phyloP scores from a whole-genome alignment of 441 rosid genomes.

The Gossypium lobatum region DNA sequence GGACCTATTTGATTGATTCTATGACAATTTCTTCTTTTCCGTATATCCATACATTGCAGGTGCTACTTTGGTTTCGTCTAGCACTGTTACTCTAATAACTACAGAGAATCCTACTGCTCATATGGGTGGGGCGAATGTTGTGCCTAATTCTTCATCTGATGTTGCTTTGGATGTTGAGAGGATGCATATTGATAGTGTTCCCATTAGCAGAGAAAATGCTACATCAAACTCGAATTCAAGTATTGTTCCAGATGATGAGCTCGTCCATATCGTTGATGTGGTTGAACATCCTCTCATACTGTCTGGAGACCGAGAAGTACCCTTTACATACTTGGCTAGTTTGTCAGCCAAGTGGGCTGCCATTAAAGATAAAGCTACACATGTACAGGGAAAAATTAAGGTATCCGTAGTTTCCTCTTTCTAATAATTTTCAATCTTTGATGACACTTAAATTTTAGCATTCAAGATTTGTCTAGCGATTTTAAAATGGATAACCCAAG shows the following conservation, averaged over 20 bases:
- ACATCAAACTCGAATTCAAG: slow-evolving; percentile 26
- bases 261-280: slow-evolving; percentile 37
- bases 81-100: slow-evolving; percentile 26
- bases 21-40: background rate
- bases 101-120: slow-evolving; percentile 28
- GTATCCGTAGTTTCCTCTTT: slow-evolving; percentile 26
- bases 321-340: slow-evolving; percentile 86
- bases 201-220: slow-evolving; percentile 23
- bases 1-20: background rate
- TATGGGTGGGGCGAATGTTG: slow-evolving; percentile 28
- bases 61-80: slow-evolving; percentile 26
- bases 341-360: slow-evolving; percentile 76
- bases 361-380: slow-evolving; percentile 40
- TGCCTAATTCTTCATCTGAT: slow-evolving; percentile 30
- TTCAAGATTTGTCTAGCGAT: background rate
- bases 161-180: slow-evolving; percentile 45
- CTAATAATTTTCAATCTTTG: slow-evolving; percentile 12
- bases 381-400: slow-evolving; percentile 71
- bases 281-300: slow-evolving; percentile 46
- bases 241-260: slow-evolving; percentile 26
- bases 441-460: background rate
- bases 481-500: background rate
- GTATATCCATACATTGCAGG: slow-evolving; percentile 29
- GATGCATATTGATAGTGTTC: slow-evolving; percentile 51
- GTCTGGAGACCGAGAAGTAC: slow-evolving; percentile 52